phyloP scores from a whole-genome alignment of 768 basidiomycete species.

The Coprinopsis cinerea region DNA sequence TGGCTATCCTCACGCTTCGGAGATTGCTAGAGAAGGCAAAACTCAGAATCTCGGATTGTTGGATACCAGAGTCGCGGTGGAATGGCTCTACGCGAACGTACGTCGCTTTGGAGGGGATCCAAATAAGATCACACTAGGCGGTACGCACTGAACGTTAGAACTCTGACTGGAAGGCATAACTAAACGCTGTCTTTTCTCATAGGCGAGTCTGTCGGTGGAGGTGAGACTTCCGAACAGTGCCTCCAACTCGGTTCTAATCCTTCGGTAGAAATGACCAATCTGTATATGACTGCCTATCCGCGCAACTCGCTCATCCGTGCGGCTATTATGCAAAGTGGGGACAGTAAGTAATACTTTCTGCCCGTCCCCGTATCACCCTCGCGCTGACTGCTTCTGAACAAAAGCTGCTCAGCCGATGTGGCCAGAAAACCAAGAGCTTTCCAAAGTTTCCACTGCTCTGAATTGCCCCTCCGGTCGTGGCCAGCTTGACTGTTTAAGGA shows the following conservation, averaged over 20 bases:
- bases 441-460: conserved; percentile 22
- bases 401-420: conserved; percentile 29
- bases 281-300: conserved; percentile 26
- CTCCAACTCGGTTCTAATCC: neutral
- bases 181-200: neutral
- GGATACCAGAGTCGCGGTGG: conserved; percentile 41
- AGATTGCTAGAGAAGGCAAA: conserved; percentile 27
- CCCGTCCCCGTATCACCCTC: neutral
- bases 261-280: conserved; percentile 26
- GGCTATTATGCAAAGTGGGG: conserved; percentile 29
- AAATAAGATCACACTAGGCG: conserved; percentile 37
- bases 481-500: conserved; percentile 24
- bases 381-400: neutral
- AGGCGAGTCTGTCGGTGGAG: conserved; percentile 31
- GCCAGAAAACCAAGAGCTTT: conserved; percentile 24
- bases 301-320: conserved; percentile 25
- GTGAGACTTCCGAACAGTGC: conserved; percentile 10
- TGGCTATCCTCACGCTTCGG: conserved; percentile 35
- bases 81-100: conserved; percentile 39
- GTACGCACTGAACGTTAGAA: conserved; percentile 15
- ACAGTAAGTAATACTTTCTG: conserved; percentile 19
- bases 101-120: conserved; percentile 40
- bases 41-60: conserved; percentile 44
- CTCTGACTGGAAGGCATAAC: neutral
- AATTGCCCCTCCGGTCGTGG: conserved; percentile 22